Base-by-base conservation (phyloP, 208 protist species). In the Trypanosoma caninum region DNA sequence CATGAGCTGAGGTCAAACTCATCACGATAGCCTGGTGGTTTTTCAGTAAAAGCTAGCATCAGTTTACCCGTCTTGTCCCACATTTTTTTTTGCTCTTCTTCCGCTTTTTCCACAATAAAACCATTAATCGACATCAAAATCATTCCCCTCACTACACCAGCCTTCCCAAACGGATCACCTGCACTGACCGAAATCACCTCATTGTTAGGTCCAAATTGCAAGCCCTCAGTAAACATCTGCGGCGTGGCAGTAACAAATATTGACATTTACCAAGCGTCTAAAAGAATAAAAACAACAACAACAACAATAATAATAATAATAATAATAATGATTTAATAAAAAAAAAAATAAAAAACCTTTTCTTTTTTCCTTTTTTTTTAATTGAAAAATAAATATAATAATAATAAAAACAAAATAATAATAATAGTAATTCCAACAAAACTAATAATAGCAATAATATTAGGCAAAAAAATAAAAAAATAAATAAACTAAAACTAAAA, bases 1-100 rank as follows among this genome's bases (percentile, higher is more conserved):
- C 86, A 79, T 9, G 82, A 90, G 56, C 69, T 74, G 34, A 94
- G 70, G 52, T 94, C 88, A 57, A 94, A 92, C 67, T 91, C 88
- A 56, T 94, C 88, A 34, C 74, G 72, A 13, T 35, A 27, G 14
- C 20, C 25, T 18, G 35, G n/a, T 0, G 10, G 7, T 38, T 54
- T 25, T 2, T 55, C 41, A 9, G 41, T 53, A 10, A 93, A 72
- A 14, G 88, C 80, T 10, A 89, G 65, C 22, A 89, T 52, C 33
- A 93, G 52, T 45, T 93, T 75, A 18, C 75, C 68, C 1, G 51
- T 38, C 31, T 8, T 50, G 30, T 33, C 10, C 7, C 27, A 16
- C 30, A 45, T 11, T 27, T 72, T 74, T 31, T 18, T 31, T 57
- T 89, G 76, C 62, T 91, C 81, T 14, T 80, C 77, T 2, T 69